Evolutionary conservation across 2,329 filamentous ascomycete genomes (phyloP).

Genomic region (Scorias spongiosa): DNA sequence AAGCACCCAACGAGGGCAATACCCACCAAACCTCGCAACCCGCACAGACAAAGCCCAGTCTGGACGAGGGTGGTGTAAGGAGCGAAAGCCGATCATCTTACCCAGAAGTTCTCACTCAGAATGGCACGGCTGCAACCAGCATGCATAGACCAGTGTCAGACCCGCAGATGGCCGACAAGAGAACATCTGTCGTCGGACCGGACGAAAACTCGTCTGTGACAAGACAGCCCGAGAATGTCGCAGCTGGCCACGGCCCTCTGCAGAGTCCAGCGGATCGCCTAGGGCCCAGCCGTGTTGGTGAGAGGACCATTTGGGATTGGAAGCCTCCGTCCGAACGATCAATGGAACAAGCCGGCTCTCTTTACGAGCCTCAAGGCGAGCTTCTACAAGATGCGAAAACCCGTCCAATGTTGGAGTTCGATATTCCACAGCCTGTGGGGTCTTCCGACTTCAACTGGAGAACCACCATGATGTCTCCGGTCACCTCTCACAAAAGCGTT

Average conservation of each 20-base stretch:
- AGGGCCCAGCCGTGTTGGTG: conserved; percentile 1
- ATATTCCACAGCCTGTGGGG: conserved; percentile 17
- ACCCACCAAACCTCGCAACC: no score
- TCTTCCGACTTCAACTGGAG: conserved; percentile 2
- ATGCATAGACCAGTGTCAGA: no score
- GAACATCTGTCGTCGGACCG: no score
- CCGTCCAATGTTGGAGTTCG: conserved; percentile 23
- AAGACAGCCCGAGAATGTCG: no score
- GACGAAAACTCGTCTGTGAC: no score
- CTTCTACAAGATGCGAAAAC: conserved; percentile 23
- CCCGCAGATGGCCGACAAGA: no score
- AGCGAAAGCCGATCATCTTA: no score
- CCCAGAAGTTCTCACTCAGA: no score
- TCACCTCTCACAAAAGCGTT: conserved; percentile 5
- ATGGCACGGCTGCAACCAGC: no score
- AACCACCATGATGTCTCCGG: not conserved
- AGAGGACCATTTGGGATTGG: conserved; percentile 23
- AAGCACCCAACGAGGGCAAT: no score
- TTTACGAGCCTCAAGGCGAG: conserved; percentile 32
- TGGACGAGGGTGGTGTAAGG: no score
- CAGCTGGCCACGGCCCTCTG: not conserved
- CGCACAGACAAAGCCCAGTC: no score
- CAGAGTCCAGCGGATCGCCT: not conserved
- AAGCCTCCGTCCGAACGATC: conserved; percentile 19
- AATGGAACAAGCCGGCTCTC: conserved; percentile 7